These are phyloP conservation scores for Pyrenophora teres DNA, from an alignment of 2,329 filamentous ascomycete species.

Conservation along the genomic window DNA sequence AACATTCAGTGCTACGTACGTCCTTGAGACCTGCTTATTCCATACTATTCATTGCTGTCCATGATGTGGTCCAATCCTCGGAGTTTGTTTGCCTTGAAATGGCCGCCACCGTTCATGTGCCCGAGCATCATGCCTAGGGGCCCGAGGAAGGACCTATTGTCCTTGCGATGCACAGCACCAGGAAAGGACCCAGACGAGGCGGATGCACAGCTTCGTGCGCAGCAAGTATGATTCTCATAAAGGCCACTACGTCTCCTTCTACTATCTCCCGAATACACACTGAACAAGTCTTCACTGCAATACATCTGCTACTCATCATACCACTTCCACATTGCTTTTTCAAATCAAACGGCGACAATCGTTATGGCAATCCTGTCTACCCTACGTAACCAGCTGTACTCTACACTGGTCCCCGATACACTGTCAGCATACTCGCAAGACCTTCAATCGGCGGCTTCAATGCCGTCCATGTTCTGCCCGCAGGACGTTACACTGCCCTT, in stretches of 20 bases:
- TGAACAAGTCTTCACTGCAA: not conserved
- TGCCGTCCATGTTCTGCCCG: not conserved
- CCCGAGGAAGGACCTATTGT: not conserved
- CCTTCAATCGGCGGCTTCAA: not conserved
- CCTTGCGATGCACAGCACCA: not conserved
- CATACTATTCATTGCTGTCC: not conserved
- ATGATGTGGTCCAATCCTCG: not conserved
- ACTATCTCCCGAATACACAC: not conserved
- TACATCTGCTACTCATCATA: not conserved
- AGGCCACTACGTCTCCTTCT: not conserved
- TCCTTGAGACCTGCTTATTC: not conserved
- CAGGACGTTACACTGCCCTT: not conserved
- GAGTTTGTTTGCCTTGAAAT: constrained; percentile 1
- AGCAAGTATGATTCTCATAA: not conserved
- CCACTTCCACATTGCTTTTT: not conserved
- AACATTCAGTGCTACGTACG: not conserved
- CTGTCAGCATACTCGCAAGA: not conserved
- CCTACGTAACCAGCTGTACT: not conserved
- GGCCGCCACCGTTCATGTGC: not conserved
- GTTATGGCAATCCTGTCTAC: not conserved
- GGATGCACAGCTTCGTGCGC: not conserved
- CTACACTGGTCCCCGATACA: not conserved
- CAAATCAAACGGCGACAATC: not conserved
- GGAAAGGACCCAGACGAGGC: not conserved
- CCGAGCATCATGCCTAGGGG: not conserved